Conservation (phyloP, 1,284 basidiomycete genomes). For the Spongiforma sp. region DNA sequence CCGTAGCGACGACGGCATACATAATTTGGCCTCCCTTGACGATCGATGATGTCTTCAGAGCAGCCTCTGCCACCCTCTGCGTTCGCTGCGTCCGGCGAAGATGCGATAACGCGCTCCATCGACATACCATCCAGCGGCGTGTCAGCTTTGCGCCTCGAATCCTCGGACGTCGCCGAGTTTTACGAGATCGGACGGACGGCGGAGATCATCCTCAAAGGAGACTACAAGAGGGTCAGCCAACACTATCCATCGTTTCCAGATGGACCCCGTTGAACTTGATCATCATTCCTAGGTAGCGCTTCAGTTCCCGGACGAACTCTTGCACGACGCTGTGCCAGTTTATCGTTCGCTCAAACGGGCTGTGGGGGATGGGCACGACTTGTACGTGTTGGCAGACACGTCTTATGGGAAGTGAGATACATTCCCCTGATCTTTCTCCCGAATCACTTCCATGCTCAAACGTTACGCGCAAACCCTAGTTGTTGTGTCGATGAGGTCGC, state of each 20-base stretch:
- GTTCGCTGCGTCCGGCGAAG: conserved; percentile 67
- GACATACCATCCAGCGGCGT: conserved; percentile 47
- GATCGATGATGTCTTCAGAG: conserved; percentile 29
- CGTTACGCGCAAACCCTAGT: no score
- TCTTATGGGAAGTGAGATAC: conserved; percentile 88
- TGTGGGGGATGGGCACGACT: conserved; percentile 58
- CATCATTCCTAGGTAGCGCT: conserved; percentile 86
- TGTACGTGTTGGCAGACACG: conserved; percentile 95
- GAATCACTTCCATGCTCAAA: conserved; percentile 13
- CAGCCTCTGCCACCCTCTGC: conserved; percentile 15
- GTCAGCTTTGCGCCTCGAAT: conserved; percentile 42
- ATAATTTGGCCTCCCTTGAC: no score
- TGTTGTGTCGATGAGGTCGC: conserved; percentile 98
- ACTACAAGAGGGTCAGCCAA: conserved; percentile 61
- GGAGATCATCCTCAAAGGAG: conserved; percentile 52
- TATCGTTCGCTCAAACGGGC: conserved; percentile 70
- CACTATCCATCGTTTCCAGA: neutral
- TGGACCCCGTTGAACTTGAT: conserved; percentile 10
- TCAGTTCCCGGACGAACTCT: conserved; percentile 95
- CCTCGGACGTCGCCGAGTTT: conserved; percentile 52
- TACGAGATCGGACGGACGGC: conserved; percentile 69
- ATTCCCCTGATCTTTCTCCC: neutral
- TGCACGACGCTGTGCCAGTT: conserved; percentile 89
- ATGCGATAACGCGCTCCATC: conserved; percentile 60
- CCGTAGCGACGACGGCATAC: no score